Conservation (phyloP, 2,329 filamentous ascomycete genomes). For the Aspergillus terreus region DNA sequence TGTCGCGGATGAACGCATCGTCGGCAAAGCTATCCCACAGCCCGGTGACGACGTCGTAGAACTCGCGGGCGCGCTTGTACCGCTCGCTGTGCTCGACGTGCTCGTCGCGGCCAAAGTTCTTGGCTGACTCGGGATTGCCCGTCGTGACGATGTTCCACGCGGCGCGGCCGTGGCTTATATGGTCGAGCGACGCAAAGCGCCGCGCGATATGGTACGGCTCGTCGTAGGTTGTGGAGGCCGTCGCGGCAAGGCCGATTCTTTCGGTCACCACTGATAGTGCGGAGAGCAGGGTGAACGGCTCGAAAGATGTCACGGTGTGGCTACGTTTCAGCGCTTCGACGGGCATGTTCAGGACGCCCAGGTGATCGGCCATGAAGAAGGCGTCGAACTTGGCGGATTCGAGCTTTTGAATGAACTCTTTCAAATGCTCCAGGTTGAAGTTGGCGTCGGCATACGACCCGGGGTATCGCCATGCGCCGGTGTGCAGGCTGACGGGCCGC, state of each 20-base stretch:
- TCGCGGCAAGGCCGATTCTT: conserved; percentile 51
- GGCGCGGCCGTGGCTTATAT: conserved; percentile 48
- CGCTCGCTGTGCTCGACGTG: conserved; percentile 49
- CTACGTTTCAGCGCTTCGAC: conserved; percentile 55
- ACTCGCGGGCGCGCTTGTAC: conserved; percentile 51
- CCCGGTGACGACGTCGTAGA: conserved; percentile 52
- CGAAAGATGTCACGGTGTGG: conserved; percentile 57
- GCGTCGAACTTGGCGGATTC: conserved; percentile 55
- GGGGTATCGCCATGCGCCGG: conserved; percentile 56
- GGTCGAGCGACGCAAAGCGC: conserved; percentile 51
- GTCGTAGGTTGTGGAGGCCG: conserved; percentile 53
- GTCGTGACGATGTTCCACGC: conserved; percentile 56
- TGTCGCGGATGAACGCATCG: conserved; percentile 51
- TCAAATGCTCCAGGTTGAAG: conserved; percentile 54
- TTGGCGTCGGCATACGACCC: conserved; percentile 55
- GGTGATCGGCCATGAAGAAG: conserved; percentile 56
- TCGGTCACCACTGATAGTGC: conserved; percentile 48
- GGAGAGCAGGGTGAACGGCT: conserved; percentile 53
- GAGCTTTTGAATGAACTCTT: conserved; percentile 52
- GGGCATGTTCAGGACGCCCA: conserved; percentile 56
- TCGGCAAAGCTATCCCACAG: conserved; percentile 56
- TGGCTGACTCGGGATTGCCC: conserved; percentile 50
- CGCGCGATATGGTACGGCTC: conserved; percentile 52
- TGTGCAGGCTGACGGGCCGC: conserved; percentile 55
- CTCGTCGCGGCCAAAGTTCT: conserved; percentile 51